Evolutionary conservation across 2,329 filamentous ascomycete genomes (phyloP), one percentile per base, ranked within the genome.

Genomic region (Cladosporium sp.): DNA sequence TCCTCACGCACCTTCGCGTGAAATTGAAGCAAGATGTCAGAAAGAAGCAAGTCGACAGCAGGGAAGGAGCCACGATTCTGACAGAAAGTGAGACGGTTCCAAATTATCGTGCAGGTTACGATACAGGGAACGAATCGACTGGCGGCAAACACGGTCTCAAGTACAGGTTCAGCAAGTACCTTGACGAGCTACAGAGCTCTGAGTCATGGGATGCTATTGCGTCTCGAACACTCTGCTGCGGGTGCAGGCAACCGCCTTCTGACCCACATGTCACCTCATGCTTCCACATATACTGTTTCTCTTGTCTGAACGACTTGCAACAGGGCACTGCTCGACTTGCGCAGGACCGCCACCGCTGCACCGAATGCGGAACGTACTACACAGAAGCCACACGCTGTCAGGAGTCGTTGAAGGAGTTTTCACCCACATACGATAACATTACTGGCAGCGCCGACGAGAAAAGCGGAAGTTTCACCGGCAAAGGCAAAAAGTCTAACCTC

Each of bases 201-300:
- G 52, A 55, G 15, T 37, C 40, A 3, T 55, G 28, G 17, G 40
- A 37, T 1, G 28, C 17, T 8, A 47, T 45, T 3, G 12, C 9
- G 4, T n/a, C 66, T 4, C 63, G 75, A 3, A 70, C 65, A 0
- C 62, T 66, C 2, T 85, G 83, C 65, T 63, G 67, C 2, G 61
- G 65, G 0, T 86, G 84, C 69, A 62, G 66, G 2, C 63, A 66
- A 20, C 51, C 68, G 0, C 79, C 80, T 0, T 63, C 68, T 0
- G 62, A 75, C 0, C 73, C 79, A 0, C 68, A 74, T 9, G 70
- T 82, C 30, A 82, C 82, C 0, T 70, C 75, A 4, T 87, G 84
- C 65, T 71, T 74, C 15, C 84, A 87, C 60, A 68, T 85, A 5
- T 83, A 83, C 62, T 87, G 84, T 68, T 58, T 67, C 1, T 66